Evolutionary conservation across 1,284 basidiomycete species (phyloP).

Genomic region (Microbotryomycetes sp.): DNA sequence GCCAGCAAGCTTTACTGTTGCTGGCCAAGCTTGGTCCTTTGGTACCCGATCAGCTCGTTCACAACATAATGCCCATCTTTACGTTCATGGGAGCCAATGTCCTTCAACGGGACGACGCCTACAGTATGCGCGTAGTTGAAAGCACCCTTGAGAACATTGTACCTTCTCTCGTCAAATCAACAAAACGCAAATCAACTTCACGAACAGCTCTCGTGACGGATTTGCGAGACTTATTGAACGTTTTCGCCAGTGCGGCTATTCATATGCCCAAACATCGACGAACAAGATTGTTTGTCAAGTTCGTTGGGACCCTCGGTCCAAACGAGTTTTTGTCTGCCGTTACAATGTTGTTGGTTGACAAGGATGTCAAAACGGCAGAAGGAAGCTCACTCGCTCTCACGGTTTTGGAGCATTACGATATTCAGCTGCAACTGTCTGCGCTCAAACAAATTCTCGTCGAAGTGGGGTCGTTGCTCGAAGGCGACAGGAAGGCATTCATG

Average conservation of each 20-base stretch:
- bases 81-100: conserved; percentile 98
- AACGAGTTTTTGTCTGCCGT: conserved; percentile 76
- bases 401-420: conserved; percentile 56
- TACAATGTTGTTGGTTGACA: conserved; percentile 79
- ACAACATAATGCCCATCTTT: conserved; percentile 97
- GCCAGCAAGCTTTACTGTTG: conserved; percentile 86
- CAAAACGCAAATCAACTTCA: conserved; percentile 25
- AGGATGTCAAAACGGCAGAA: conserved; percentile 56
- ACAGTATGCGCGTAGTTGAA: conserved; percentile 91
- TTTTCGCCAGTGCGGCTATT: conserved; percentile 79
- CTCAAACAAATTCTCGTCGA: conserved; percentile 63
- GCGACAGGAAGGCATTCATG: conserved; percentile 14
- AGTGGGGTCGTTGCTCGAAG: conserved; percentile 54
- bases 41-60: conserved; percentile 82
- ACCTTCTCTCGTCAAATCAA: conserved; percentile 78
- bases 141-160: conserved; percentile 90
- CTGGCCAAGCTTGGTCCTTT: conserved; percentile 77
- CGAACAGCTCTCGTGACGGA: conserved; percentile 35
- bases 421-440: conserved; percentile 54
- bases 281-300: conserved; percentile 81
- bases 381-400: conserved; percentile 58
- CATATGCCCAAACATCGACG: conserved; percentile 84
- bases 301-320: conserved; percentile 78
- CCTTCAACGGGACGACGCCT: conserved; percentile 91
- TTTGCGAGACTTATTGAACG: conserved; percentile 59